Evolutionary conservation across 441 rosid genomes (phyloP), one percentile per base, ranked within the genome.

Genomic region (Pelargonium myrrhifolium): DNA sequence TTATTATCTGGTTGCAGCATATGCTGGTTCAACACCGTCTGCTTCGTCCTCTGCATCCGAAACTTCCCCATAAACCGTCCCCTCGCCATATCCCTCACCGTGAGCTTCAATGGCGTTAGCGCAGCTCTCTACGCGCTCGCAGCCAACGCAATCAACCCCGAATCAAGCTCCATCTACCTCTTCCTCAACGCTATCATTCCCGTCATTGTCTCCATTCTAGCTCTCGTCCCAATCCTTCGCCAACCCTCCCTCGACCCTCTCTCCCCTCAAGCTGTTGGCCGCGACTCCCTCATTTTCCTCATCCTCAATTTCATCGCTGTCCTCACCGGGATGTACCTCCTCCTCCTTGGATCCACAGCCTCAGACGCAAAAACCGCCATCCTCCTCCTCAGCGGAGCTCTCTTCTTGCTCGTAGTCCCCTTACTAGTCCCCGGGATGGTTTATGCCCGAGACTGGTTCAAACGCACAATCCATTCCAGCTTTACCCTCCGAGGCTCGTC

Each of bases 21-120:
- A 45, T 90, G 97, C 62, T 93, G 97, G 98, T 93, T 93, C 89
- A 93, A 93, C 86, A 93, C 98, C 17, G 95, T 93, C 6, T 93
- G 98, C 65, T 90, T 87, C 73, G 93, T 90, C 28, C 93, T 90
- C 18, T 93, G 97, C 88, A 85, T 90, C 51, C 77, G 79, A 11
- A 90, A 90, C 76, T 93, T 93, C 85, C 88, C 93, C 17, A 73
- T 76, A n/a, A 89, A 84, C 69, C 68, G 93, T 68, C 70, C 98
- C 40, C 85, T 93, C 12, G 98, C 98, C 42, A 69, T 93, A 4
- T 89, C 97, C 10, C 96, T 93, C 17, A 93, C 98, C 17, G 87
- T 93, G 3, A 83, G 96, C 87, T 93, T 89, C 84, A 93, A 93
- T 55, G 98, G 95, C 3, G 96, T 93, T 28, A 93, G 93, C 65